Evolutionary conservation across 371 early-diverging fungal genomes (phyloP).

Genomic region (Saksenaea oblongispora): DNA sequence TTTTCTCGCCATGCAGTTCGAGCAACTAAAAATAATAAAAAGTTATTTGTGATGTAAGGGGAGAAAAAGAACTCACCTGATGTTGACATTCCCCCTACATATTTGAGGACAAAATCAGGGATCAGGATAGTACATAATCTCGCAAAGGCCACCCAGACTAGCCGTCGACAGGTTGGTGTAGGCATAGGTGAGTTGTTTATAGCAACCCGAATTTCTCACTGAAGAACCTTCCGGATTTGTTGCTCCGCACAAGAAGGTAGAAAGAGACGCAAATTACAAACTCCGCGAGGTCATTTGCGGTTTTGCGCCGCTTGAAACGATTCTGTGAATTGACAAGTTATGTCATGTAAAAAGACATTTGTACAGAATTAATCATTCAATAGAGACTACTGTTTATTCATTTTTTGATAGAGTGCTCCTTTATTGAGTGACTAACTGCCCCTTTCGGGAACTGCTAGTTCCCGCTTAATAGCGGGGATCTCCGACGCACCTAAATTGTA

Average conservation of each 20-base stretch:
- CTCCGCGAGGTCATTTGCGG: neutral
- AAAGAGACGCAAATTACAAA: neutral
- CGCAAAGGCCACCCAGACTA: slow-evolving; percentile 28
- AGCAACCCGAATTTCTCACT: slow-evolving; percentile 20
- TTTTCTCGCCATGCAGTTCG: slow-evolving; percentile 54
- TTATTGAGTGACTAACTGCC: too few species aligned
- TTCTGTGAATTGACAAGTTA: too few species aligned
- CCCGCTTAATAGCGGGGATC: too few species aligned
- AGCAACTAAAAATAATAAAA: slow-evolving; percentile 23
- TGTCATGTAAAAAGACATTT: too few species aligned
- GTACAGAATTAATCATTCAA: too few species aligned
- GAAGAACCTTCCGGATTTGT: slow-evolving; percentile 10
- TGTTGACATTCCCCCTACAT: slow-evolving; percentile 34
- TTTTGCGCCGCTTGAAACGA: too few species aligned
- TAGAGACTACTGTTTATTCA: too few species aligned
- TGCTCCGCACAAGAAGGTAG: neutral
- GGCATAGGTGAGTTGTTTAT: slow-evolving; percentile 22
- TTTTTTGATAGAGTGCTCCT: too few species aligned
- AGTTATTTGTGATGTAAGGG: neutral
- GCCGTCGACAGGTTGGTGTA: slow-evolving; percentile 23
- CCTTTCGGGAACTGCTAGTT: too few species aligned
- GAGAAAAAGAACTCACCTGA: slow-evolving; percentile 19
- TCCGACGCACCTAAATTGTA: too few species aligned
- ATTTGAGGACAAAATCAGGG: slow-evolving; percentile 28
- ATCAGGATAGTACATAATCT: slow-evolving; percentile 26